Conservation (phyloP, 768 basidiomycete genomes). For the Leccinum fibrillosum region DNA sequence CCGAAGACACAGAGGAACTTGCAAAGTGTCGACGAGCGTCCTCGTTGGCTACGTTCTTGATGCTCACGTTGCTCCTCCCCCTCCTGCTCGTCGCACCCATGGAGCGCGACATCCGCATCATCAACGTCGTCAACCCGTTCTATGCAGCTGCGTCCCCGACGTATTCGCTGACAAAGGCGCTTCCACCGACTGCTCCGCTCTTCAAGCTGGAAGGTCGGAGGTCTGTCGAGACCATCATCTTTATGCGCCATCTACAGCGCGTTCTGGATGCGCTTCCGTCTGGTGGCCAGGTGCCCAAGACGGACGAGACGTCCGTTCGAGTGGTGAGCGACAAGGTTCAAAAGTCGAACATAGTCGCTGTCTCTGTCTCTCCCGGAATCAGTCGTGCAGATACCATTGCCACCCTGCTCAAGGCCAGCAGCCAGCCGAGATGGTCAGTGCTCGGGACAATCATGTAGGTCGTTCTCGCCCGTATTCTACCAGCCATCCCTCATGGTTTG, state of each 20-base stretch:
- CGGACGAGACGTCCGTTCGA: constrained; percentile 29
- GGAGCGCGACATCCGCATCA: constrained; percentile 89
- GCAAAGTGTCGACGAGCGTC: constrained; percentile 42
- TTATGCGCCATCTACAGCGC: constrained; percentile 79
- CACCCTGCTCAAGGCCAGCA: constrained; percentile 31
- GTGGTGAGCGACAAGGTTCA: constrained; percentile 44
- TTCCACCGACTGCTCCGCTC: constrained; percentile 27
- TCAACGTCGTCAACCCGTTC: constrained; percentile 84
- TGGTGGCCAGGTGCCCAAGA: constrained; percentile 48
- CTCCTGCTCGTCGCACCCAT: constrained; percentile 74
- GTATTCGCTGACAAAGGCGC: constrained; percentile 31
- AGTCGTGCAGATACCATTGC: constrained; percentile 69
- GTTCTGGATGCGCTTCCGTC: constrained; percentile 78
- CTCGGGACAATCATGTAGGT: constrained; percentile 51
- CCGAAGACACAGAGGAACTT: constrained; percentile 28
- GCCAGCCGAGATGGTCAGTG: constrained; percentile 36
- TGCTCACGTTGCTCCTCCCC: constrained; percentile 77
- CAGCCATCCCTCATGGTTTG: not conserved
- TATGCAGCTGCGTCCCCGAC: constrained; percentile 74
- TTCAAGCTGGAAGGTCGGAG: constrained; percentile 63
- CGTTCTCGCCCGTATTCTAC: not conserved
- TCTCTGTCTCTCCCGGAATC: constrained; percentile 74
- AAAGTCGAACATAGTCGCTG: constrained; percentile 71
- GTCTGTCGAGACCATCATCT: constrained; percentile 57
- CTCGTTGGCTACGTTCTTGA: constrained; percentile 72